Evolutionary conservation across 345 rosid species (phyloP), one percentile per base, ranked within the genome.

Genomic region (Arabidopsis suecica): DNA sequence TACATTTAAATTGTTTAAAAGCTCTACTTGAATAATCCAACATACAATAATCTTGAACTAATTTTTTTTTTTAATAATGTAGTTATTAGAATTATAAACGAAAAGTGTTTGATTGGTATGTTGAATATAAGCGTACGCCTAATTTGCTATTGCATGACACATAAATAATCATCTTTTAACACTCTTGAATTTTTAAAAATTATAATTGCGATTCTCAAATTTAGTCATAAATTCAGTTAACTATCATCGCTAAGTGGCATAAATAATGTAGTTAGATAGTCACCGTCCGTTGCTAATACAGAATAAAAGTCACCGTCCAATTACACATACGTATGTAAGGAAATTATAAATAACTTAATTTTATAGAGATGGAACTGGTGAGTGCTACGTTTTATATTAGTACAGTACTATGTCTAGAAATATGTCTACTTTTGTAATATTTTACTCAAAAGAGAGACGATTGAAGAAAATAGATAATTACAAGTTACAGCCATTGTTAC

Each of bases 271-370:
- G 50, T 53, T 61, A 13, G 41, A n/a, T 32, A 28, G 61, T 38
- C 69, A 72, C 67, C 67, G 66, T 70, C 74, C 48, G 5, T 60
- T 68, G 8, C 41, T 6, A 68, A 54, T 54, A 41, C 62, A 40
- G 40, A 42, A 54, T 54, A 25, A 40, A 55, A 41, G 74, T 25
- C 65, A 70, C 66, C 57, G 58, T 70, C 74, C 45, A 44, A 7
- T 20, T 57, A 58, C 45, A 33, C 32, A 32, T 9, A 33, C 32
- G 20, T 9, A 28, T 55, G 66, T 12, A 22, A 37, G 6, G 34
- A 22, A 6, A 5, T 25, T 41, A 1, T 20, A 48, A 5, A 13
- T 23, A 57, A 16, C 55, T 20, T 41, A 50, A n/a, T 68, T 68
- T 68, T 44, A 44, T 7, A 36, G 10, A 12, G 18, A 20, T 61